Evolutionary conservation across 345 rosid species (phyloP).

Genomic region (Camelina sativa): DNA sequence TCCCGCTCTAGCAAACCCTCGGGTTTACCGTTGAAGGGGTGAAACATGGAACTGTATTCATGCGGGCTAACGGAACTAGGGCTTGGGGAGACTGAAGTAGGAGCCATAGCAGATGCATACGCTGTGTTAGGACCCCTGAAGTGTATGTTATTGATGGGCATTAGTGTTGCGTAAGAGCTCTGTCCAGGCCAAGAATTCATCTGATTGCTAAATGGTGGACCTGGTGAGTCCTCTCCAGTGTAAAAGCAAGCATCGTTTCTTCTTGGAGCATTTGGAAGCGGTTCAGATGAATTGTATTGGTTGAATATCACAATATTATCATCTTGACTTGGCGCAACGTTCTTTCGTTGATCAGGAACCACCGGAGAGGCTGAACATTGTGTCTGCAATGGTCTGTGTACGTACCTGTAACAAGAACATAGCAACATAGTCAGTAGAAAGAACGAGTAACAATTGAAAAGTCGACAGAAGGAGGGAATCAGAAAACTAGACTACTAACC

Average conservation of each 20-base stretch:
- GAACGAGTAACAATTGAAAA: background rate
- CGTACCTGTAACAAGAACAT: constrained; percentile 59
- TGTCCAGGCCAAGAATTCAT: constrained; percentile 53
- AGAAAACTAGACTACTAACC: constrained; percentile 50
- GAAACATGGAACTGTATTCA: constrained; percentile 52
- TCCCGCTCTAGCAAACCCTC: constrained; percentile 48
- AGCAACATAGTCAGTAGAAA: constrained; percentile 29
- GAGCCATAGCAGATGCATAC: constrained; percentile 51
- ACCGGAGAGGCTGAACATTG: constrained; percentile 46
- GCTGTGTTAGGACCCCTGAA: constrained; percentile 46
- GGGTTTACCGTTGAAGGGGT: constrained; percentile 49
- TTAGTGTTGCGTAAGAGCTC: constrained; percentile 52
- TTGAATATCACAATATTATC: constrained; percentile 28
- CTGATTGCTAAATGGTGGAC: constrained; percentile 36
- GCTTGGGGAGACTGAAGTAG: constrained; percentile 51
- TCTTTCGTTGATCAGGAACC: constrained; percentile 36
- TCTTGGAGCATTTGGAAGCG: constrained; percentile 54
- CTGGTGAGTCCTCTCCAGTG: constrained; percentile 25
- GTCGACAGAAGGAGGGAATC: background rate
- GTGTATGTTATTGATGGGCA: constrained; percentile 52
- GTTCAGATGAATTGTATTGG: constrained; percentile 49
- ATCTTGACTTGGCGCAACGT: constrained; percentile 25
- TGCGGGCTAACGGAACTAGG: constrained; percentile 63
- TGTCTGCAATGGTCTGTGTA: constrained; percentile 54
- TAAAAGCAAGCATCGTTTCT: constrained; percentile 37